Evolutionary conservation across 1,284 basidiomycete species (phyloP).

Genomic region (Irpex sp.): DNA sequence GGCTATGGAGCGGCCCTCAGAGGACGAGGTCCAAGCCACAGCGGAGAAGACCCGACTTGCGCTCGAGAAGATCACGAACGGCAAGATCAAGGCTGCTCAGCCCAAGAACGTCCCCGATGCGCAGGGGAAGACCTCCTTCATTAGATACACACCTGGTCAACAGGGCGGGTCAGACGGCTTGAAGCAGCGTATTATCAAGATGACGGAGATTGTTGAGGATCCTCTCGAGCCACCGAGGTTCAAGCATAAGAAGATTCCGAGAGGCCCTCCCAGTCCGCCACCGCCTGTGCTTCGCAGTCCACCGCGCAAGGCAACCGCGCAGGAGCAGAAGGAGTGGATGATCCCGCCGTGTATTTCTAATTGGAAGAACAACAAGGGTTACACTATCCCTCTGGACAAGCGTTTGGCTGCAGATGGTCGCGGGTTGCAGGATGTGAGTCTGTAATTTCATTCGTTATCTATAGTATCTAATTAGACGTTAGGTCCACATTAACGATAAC

Average conservation of each 20-base stretch:
- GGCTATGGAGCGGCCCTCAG: slow-evolving; percentile 87
- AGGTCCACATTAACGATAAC: slow-evolving; percentile 98
- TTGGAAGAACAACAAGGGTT: slow-evolving; percentile 99
- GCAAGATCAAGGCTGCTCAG: slow-evolving; percentile 96
- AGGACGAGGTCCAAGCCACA: slow-evolving; percentile 85
- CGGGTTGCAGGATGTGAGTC: slow-evolving; percentile 90
- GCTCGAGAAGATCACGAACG: slow-evolving; percentile 89
- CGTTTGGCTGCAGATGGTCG: slow-evolving; percentile 96
- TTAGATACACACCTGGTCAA: slow-evolving; percentile 94
- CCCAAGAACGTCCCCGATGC: slow-evolving; percentile 84
- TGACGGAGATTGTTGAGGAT: slow-evolving; percentile 96
- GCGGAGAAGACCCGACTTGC: slow-evolving; percentile 89
- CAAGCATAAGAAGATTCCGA: slow-evolving; percentile 98
- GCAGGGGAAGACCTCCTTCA: slow-evolving; percentile 80
- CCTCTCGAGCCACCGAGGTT: slow-evolving; percentile 96
- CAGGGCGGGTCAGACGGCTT: slow-evolving; percentile 67
- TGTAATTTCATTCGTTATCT: background rate
- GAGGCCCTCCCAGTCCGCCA: slow-evolving; percentile 93
- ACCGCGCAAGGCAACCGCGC: slow-evolving; percentile 91
- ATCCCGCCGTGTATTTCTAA: slow-evolving; percentile 99
- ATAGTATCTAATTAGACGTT: background rate
- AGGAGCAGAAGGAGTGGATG: slow-evolving; percentile 99
- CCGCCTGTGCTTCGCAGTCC: slow-evolving; percentile 96
- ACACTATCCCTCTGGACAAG: slow-evolving; percentile 98
- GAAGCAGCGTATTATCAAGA: slow-evolving; percentile 98